Evolutionary conservation across 805 yeast species (phyloP), one percentile per base, ranked within the genome.

Genomic region (Candida bentonensis): DNA sequence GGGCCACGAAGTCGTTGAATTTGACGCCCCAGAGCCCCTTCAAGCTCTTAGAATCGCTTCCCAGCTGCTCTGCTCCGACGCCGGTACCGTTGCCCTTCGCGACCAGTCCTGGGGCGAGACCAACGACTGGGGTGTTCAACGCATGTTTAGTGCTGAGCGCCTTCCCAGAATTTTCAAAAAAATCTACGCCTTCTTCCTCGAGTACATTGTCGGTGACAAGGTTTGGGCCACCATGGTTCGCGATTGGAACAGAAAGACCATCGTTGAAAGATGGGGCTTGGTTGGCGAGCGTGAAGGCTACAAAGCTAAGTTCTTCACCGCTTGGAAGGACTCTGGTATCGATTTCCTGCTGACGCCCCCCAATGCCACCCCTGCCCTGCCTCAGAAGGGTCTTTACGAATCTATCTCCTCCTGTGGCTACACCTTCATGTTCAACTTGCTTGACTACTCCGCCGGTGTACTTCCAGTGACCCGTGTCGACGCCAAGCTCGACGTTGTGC

Each of bases 391-490:
- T 36, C 53, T 56, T 20, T 57, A 59, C 43, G 56, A 64, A 40
- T 51, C 63, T n/a, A 58, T 63, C 46, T 54, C 63, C 23, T 59
- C 68, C 13, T 60, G 64, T 46, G 71, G 71, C 4, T 80, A 80
- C 58, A 78, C 85, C 2, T 66, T 73, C 22, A 61, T 67, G 54
- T 66, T 72, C 56, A 77, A 77, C 56, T 64, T 72, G 7, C 55
- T 76, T 20, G 82, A 78, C 54, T 75, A 74, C 52, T 59, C 78
- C 11, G 72, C 73, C 44, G 78, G 76, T 40, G 69, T 70, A 1
- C 52, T 79, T 26, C 86, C 85, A 0, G 76, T 78, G 3, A 68
- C 78, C 2, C 63, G 67, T 47, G 82, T 74, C 2, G 78, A 77
- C 56, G 49, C 51, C 42, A 36, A 42, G 9, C 42, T 43, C 34